A percentile compares a stretch with the other conserved stretches of the same genome.
Evolutionary conservation across 1,139 yeast species (phyloP).

Genomic region (Zhuliangozyma blackwelliae): DNA sequence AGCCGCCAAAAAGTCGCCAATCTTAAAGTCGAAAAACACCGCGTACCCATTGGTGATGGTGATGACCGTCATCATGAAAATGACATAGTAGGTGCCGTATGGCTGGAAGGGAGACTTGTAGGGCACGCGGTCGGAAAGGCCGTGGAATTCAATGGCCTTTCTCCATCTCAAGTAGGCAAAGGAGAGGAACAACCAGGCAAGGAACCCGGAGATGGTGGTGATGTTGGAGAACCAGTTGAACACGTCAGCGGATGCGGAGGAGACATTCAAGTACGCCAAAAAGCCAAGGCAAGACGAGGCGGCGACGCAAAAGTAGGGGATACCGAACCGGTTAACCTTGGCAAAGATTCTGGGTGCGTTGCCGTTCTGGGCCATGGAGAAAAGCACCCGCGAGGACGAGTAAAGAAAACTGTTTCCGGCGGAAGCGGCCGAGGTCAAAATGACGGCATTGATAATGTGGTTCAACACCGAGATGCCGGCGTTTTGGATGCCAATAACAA

Average conservation of each 20-base stretch:
- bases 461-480: slow-evolving; percentile 60
- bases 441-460: slow-evolving; percentile 65
- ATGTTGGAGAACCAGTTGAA: slow-evolving; percentile 68
- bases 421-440: slow-evolving; percentile 63
- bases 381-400: slow-evolving; percentile 65
- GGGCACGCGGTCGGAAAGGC: slow-evolving; percentile 42
- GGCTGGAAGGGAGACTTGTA: slow-evolving; percentile 49
- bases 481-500: slow-evolving; percentile 49
- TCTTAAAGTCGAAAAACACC: slow-evolving; percentile 50
- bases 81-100: slow-evolving; percentile 47
- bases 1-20: slow-evolving; percentile 55
- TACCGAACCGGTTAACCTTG: slow-evolving; percentile 60
- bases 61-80: slow-evolving; percentile 40
- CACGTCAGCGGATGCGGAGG: slow-evolving; percentile 50
- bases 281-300: slow-evolving; percentile 30
- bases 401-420: slow-evolving; percentile 73
- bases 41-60: slow-evolving; percentile 58
- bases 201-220: slow-evolving; percentile 65
- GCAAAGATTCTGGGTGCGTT: slow-evolving; percentile 57
- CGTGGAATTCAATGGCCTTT: slow-evolving; percentile 43
- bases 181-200: slow-evolving; percentile 58
- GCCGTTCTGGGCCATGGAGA: slow-evolving; percentile 58
- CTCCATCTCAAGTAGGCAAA: slow-evolving; percentile 51
- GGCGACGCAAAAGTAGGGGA: slow-evolving; percentile 51
- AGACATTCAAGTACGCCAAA: slow-evolving; percentile 59